These are phyloP conservation scores for Spathaspora arborariae DNA, from an alignment of 805 yeast genomes.

Conservation along the genomic window DNA sequence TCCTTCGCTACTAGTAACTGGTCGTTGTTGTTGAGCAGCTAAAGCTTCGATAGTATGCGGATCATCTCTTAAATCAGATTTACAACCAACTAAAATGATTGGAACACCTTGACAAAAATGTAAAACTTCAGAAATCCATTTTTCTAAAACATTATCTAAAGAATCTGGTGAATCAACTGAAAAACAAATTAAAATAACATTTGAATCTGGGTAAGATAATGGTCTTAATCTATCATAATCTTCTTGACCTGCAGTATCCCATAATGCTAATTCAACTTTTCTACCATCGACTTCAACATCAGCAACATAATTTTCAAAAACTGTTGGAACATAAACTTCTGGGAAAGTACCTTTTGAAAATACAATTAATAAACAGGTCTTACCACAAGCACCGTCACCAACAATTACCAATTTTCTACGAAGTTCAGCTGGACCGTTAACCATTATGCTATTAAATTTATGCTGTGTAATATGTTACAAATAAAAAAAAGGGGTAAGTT, in stretches of 20 bases:
- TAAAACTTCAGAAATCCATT: conserved; percentile 91
- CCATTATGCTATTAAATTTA: conserved; percentile 19
- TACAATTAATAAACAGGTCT: conserved; percentile 84
- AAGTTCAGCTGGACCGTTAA: conserved; percentile 49
- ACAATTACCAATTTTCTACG: conserved; percentile 88
- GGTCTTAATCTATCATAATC: conserved; percentile 94
- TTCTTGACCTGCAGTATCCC: conserved; percentile 99
- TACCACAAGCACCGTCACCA: conserved; percentile 98
- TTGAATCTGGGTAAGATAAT: conserved; percentile 86
- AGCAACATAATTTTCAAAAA: conserved; percentile 95
- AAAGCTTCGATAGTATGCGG: conserved; percentile 71
- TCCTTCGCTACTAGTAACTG: conserved; percentile 80
- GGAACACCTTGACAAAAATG: conserved; percentile 95
- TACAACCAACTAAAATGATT: conserved; percentile 88
- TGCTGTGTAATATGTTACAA: neutral
- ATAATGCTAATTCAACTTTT: conserved; percentile 82
- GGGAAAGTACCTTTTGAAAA: conserved; percentile 88
- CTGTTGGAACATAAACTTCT: conserved; percentile 93
- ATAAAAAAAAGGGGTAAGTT: neutral
- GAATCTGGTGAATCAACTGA: conserved; percentile 90
- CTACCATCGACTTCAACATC: conserved; percentile 69
- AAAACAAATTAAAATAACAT: conserved; percentile 88
- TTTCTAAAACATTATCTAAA: conserved; percentile 88
- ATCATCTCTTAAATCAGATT: conserved; percentile 84
- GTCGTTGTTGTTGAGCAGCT: conserved; percentile 70